Evolutionary conservation across 129 eudicot species (phyloP).

Genomic region (Lactuca sativa): DNA sequence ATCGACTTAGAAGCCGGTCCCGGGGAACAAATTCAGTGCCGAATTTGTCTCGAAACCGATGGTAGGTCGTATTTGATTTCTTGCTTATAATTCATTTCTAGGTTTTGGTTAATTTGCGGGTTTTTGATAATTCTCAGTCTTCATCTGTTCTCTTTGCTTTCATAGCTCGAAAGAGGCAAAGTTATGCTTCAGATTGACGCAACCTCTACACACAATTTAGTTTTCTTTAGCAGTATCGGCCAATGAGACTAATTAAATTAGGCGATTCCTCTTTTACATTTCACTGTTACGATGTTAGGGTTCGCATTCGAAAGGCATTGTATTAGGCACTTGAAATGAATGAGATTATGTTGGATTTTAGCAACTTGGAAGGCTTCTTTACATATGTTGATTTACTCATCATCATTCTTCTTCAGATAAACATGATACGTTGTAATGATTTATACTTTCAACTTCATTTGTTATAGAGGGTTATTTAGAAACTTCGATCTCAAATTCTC

Average conservation of each 20-base stretch:
- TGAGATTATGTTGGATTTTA: not conserved
- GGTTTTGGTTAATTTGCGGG: slow-evolving; percentile 7
- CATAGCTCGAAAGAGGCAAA: slow-evolving; percentile 2
- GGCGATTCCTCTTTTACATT: slow-evolving; percentile 7
- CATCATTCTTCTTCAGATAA: not conserved
- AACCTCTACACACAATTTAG: not conserved
- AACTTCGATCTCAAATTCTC: not conserved
- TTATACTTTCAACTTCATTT: not conserved
- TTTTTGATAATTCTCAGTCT: not conserved
- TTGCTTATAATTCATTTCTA: slow-evolving; percentile 28
- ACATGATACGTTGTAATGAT: slow-evolving; percentile 14
- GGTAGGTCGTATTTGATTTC: slow-evolving; percentile 41
- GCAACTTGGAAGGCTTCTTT: not conserved
- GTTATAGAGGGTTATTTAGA: not conserved
- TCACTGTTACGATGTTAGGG: slow-evolving; percentile 17
- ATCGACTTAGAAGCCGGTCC: slow-evolving; percentile 98
- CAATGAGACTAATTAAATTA: not conserved
- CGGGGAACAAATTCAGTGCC: slow-evolving; percentile 92
- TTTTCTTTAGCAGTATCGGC: not conserved
- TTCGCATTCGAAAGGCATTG: not conserved
- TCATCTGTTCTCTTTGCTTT: not conserved
- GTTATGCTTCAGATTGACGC: not conserved
- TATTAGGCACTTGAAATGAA: not conserved
- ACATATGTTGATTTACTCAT: not conserved
- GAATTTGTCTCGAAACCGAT: slow-evolving; percentile 94